Conservation (phyloP, 345 rosid species). For the Bruguiera gymnorhiza region DNA sequence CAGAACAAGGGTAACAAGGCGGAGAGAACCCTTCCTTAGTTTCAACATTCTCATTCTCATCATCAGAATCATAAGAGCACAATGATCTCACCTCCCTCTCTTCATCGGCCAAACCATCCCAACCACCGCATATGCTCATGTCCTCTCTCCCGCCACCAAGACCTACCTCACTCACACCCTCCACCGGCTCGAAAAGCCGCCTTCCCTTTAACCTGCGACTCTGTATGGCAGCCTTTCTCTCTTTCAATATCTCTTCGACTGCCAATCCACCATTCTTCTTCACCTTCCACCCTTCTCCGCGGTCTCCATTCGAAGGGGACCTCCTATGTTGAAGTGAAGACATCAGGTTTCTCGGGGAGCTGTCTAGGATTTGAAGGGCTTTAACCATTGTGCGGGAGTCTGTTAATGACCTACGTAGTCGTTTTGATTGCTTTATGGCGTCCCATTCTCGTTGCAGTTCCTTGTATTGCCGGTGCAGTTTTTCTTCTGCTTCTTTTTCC, state of each 20-base stretch:
- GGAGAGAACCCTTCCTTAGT: conserved; percentile 2
- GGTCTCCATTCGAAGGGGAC: conserved; percentile 6
- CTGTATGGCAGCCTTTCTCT: conserved; percentile 43
- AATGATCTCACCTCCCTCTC: conserved; percentile 14
- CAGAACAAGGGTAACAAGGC: background rate
- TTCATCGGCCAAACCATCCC: background rate
- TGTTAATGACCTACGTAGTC: conserved; percentile 23
- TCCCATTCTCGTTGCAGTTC: conserved; percentile 25
- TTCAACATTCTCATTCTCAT: conserved; percentile 5
- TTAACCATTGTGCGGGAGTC: conserved; percentile 21
- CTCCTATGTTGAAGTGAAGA: conserved; percentile 37
- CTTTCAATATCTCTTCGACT: conserved; percentile 29
- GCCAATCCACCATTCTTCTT: conserved; percentile 42
- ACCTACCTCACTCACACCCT: conserved; percentile 12
- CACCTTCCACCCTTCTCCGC: conserved; percentile 32
- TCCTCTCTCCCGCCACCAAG: conserved; percentile 18
- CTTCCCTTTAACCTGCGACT: conserved; percentile 44
- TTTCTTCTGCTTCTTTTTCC: conserved; percentile 15
- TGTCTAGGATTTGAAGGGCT: conserved; percentile 28
- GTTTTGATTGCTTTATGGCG: conserved; percentile 23
- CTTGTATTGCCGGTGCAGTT: conserved; percentile 25
- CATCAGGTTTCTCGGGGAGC: conserved; percentile 50
- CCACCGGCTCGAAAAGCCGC: conserved; percentile 28
- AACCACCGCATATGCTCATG: background rate
- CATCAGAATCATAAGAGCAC: conserved; percentile 15